These are phyloP conservation scores for Mycosarcoma maydis DNA, from an alignment of 1,284 basidiomycete genomes.

Conservation along the genomic window DNA sequence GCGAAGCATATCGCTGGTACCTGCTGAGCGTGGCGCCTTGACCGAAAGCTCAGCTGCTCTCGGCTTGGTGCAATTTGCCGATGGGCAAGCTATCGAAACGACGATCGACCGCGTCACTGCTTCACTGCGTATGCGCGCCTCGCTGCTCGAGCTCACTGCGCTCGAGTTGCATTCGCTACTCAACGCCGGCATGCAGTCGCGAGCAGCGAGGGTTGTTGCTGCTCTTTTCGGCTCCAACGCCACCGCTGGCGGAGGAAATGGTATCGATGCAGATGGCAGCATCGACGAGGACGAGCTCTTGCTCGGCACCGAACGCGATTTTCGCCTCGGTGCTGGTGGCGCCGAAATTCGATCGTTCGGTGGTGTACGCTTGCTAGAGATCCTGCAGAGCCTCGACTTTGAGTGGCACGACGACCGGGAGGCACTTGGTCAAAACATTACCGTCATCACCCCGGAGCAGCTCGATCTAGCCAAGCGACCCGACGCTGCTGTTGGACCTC, in stretches of 20 bases:
- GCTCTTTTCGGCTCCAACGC: constrained; percentile 56
- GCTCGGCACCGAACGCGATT: constrained; percentile 38
- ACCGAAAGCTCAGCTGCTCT: constrained; percentile 67
- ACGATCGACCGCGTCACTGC: constrained; percentile 79
- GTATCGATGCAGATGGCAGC: constrained; percentile 26
- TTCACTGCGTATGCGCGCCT: constrained; percentile 83
- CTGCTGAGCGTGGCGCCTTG: constrained; percentile 32
- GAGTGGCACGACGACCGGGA: constrained; percentile 80
- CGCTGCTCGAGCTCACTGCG: constrained; percentile 85
- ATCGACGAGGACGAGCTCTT: constrained; percentile 43
- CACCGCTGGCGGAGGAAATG: constrained; percentile 27
- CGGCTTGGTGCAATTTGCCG: constrained; percentile 78
- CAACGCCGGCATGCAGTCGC: constrained; percentile 72
- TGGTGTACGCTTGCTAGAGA: constrained; percentile 85
- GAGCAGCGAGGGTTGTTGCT: constrained; percentile 59
- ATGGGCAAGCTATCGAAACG: constrained; percentile 78
- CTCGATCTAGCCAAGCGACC: constrained; percentile 80
- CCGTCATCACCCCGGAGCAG: constrained; percentile 70
- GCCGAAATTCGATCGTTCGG: constrained; percentile 67
- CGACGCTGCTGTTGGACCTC: constrained; percentile 77
- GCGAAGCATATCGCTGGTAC: constrained; percentile 73
- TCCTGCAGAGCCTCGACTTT: constrained; percentile 84
- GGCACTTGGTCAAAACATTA: constrained; percentile 72
- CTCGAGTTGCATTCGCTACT: constrained; percentile 89
- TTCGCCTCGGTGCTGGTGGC: constrained; percentile 38